A percentile compares a stretch with the other conserved stretches of the same genome.
These are phyloP conservation scores for Phaseolus lunatus DNA, from an alignment of 306 rosid genomes.

Conservation along the genomic window DNA sequence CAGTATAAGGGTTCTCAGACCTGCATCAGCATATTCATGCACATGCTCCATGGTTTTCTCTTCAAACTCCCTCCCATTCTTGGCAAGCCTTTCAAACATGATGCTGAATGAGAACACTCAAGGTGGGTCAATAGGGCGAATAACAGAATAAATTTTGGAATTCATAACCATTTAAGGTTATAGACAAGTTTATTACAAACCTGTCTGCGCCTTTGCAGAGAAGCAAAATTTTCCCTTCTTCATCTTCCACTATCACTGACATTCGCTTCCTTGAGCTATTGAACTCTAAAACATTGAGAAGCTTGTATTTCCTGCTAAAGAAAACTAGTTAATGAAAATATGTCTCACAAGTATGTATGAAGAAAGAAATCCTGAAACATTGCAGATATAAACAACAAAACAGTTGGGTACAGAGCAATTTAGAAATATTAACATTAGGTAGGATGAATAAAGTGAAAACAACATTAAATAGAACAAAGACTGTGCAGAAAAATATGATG, in stretches of 20 bases:
- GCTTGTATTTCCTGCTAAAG: not conserved
- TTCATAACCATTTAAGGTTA: not conserved
- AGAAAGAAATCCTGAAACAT: not conserved
- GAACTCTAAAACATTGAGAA: conserved; percentile 1
- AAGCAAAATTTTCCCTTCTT: not conserved
- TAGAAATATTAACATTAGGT: not conserved
- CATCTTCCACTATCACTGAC: conserved; percentile 19
- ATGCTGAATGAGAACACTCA: not conserved
- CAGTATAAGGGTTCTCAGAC: conserved; percentile 4
- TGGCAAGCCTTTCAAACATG: conserved; percentile 4
- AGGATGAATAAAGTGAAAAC: conserved; percentile 9
- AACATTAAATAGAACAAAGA: not conserved
- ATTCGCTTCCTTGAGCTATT: not conserved
- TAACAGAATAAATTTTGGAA: not conserved
- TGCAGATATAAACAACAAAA: not conserved
- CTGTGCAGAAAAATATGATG: not conserved
- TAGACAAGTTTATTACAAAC: not conserved
- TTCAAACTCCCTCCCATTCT: not conserved
- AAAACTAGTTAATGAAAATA: not conserved
- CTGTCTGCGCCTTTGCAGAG: conserved; percentile 17
- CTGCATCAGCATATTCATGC: conserved; percentile 2
- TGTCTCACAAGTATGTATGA: not conserved
- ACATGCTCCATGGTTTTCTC: not conserved
- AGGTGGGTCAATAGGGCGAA: not conserved
- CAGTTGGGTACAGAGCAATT: not conserved